Evolutionary conservation across 345 rosid species (phyloP).

Genomic region (Corchorus olitorius): DNA sequence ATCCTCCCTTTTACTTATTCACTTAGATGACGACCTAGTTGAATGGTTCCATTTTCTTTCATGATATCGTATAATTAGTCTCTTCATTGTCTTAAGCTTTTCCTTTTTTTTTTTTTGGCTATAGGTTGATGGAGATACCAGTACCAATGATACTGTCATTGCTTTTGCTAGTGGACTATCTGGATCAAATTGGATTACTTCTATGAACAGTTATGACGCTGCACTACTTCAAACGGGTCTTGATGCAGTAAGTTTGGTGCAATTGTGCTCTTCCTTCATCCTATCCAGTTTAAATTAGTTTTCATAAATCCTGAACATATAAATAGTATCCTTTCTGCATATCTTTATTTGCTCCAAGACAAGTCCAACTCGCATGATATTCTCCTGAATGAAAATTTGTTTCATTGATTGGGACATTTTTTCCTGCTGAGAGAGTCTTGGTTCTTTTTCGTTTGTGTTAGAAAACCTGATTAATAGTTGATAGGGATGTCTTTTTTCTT

Average conservation of each 20-base stretch:
- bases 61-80: not conserved
- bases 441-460: too few species aligned
- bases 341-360: too few species aligned
- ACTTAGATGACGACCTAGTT: not conserved
- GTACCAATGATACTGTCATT: constrained; percentile 85
- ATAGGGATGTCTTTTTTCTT: not conserved
- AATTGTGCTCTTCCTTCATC: not conserved
- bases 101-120: constrained; percentile 18
- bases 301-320: not conserved
- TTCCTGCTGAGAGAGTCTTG: too few species aligned
- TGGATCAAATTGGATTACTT: constrained; percentile 68
- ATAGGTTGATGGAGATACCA: constrained; percentile 97
- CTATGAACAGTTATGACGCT: constrained; percentile 63
- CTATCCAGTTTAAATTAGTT: not conserved
- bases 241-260: constrained; percentile 66
- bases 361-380: too few species aligned
- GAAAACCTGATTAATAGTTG: not conserved
- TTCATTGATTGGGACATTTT: too few species aligned
- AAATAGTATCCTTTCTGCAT: not conserved
- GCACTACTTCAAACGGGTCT: constrained; percentile 86
- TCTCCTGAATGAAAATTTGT: too few species aligned
- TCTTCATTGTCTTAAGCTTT: constrained; percentile 3
- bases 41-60: not conserved
- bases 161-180: constrained; percentile 92
- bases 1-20: constrained; percentile 2